Base-by-base conservation (phyloP, 2,329 filamentous ascomycete species). In the Cordyceps cicadae region DNA sequence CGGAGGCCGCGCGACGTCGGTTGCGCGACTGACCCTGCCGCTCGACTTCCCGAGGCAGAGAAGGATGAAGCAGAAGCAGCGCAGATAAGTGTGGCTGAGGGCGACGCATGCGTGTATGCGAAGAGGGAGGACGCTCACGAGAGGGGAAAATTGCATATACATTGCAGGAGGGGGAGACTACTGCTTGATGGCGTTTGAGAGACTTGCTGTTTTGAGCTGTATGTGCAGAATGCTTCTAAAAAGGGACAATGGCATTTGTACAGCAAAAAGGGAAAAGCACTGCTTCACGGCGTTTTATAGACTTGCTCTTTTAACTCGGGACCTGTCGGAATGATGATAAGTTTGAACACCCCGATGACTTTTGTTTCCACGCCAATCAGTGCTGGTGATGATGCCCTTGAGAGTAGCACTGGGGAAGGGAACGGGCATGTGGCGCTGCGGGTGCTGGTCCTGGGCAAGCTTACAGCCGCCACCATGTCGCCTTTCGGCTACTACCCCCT, bases 1-100 rank as follows among this genome's bases (percentile, higher is more conserved):
- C 60, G 84, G 85, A 63, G 81, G 34, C 34, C 34, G 75, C 62
- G 72, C 72, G 61, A 67, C 73, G 34, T 75, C 81, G 62, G 76
- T 92, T 54, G 92, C 89, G 14, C 85, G 85, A 66, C 76, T 97
- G 67, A 84, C 81, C 67, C 73, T 97, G 64, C 94, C 94, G 3
- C 76, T 97, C 52, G 81, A 87, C 62, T 97, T 97, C 71, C 94
- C 93, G 1, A 92, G 88, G 76, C 73, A 75, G 66, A 70, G 71
- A 29, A 29, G 6, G 29, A 29, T 29, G 29, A 29, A 29, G 29
- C 29, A 29, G 52, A 66, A 62, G 34, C 66, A 65, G 15, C 53
- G 53, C 39, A 67, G 64, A 52, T 61, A 62, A 29, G 6, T 7
- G 29, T 8, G 5, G 29, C 29, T 29, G 29, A 1, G 7, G 5